Evolutionary conservation across 2,329 filamentous ascomycete species (phyloP).

Genomic region (Alternaria arborescens): DNA sequence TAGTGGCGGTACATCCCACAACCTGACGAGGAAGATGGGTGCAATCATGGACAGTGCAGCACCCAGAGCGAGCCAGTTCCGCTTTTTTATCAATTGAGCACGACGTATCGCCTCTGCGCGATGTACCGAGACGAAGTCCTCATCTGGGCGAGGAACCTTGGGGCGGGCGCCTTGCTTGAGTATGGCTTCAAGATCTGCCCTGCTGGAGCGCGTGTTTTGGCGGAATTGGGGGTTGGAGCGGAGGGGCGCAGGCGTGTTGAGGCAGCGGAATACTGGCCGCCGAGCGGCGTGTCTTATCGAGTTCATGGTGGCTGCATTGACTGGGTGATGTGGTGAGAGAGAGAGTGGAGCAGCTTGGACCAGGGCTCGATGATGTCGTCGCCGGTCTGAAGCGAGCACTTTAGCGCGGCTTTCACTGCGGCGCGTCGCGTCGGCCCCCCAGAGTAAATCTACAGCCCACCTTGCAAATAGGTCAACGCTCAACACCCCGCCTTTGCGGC

Average conservation of each 20-base stretch:
- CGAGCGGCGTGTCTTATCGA: conserved; percentile 40
- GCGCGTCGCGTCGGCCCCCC: conserved; percentile 33
- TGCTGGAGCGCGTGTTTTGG: conserved; percentile 27
- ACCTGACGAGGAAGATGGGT: conserved; percentile 46
- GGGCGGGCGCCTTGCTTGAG: conserved; percentile 18
- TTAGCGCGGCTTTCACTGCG: conserved; percentile 11
- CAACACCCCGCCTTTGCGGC: not conserved
- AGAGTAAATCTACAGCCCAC: conserved; percentile 1
- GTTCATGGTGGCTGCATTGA: conserved; percentile 37
- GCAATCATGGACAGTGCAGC: conserved; percentile 49
- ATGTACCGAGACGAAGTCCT: conserved; percentile 46
- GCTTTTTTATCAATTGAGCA: conserved; percentile 33
- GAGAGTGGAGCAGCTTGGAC: conserved; percentile 19
- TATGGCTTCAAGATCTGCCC: conserved; percentile 25
- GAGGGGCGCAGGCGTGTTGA: conserved; percentile 27
- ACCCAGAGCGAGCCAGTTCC: conserved; percentile 48
- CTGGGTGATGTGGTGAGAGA: not conserved
- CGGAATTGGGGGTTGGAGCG: conserved; percentile 26
- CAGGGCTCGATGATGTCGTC: conserved; percentile 29
- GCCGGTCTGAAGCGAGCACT: conserved; percentile 2
- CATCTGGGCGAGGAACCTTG: conserved; percentile 24
- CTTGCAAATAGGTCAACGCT: not conserved
- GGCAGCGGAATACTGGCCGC: conserved; percentile 42
- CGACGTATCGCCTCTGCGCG: conserved; percentile 44
- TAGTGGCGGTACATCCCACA: conserved; percentile 41